Evolutionary conservation across 192 early-diverging fungal species (phyloP), one percentile per base, ranked within the genome.

Genomic region (Coemansia sp.): DNA sequence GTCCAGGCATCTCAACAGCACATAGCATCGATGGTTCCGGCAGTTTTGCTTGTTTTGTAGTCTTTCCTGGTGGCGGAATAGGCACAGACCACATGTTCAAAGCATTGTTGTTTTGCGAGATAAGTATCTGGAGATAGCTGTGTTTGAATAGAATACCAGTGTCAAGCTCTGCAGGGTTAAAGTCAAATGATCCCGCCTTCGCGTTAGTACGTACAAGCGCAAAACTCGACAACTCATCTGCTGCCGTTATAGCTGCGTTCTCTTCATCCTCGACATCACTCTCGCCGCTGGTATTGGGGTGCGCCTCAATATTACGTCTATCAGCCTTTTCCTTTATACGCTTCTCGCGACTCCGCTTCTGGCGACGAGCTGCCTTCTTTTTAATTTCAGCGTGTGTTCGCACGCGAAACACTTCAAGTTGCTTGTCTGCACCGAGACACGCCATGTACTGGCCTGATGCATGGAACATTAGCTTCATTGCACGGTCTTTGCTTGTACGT

Each of bases 321-420:
- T 77, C 73, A 10, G 67, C 80, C 56, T 52, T 62, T 19, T 56
- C 66, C 13, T 80, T 77, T 68, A 86, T 84, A 57, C 83, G 67
- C 83, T 94, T 97, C 72, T 91, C 93, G 63, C 86, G 87, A 46
- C 83, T 80, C 55, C 94, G 87, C 82, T 89, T 90, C 82, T 88
- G 86, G 49, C 92, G 84, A 60, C 96, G 88, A 12, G 86, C 84
- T 71, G 94, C 79, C 79, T 90, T 92, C 74, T 95, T 95, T 55
- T 87, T 88, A 62, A 98, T 85, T 71, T 97, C 93, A 10, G 90
- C 91, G 49, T 85, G 85, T 3, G 87, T 83, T 39, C 91, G 87
- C 61, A 93, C 77, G 57, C 90, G 89, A 78, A 90, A 97, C 59
- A 99, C 68, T 78, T 99, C 94, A 0, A 95, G 87, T 18, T 87